These are phyloP conservation scores for Brassica rapa DNA, from an alignment of 345 rosid species.

Conservation along the genomic window DNA sequence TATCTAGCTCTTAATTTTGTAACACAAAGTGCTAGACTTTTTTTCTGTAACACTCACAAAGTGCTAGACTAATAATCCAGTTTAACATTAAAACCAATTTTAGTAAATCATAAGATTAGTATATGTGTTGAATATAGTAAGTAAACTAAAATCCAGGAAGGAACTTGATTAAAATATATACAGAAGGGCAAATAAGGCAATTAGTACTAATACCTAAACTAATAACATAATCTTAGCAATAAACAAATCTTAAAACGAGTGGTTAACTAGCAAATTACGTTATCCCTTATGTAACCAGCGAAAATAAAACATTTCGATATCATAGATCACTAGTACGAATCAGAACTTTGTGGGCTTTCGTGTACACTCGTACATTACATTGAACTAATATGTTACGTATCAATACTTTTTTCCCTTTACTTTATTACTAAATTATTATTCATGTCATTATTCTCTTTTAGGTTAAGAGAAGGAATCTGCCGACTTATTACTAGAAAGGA, in stretches of 20 bases:
- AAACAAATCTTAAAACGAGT: constrained; percentile 35
- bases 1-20: too few species aligned
- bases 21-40: too few species aligned
- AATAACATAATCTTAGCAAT: constrained; percentile 24
- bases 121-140: too few species aligned
- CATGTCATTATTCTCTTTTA: constrained; percentile 7
- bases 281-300: constrained; percentile 12
- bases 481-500: constrained; percentile 10
- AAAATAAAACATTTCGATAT: background rate
- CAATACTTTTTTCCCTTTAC: background rate
- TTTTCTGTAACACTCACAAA: too few species aligned
- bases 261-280: constrained; percentile 38
- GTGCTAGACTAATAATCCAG: too few species aligned
- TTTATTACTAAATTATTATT: background rate
- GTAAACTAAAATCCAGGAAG: too few species aligned
- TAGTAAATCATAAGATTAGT: too few species aligned
- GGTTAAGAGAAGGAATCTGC: constrained; percentile 18
- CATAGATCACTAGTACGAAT: too few species aligned
- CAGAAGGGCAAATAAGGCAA: background rate
- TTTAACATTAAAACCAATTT: too few species aligned
- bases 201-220: background rate
- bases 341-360: constrained; percentile 23
- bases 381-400: background rate
- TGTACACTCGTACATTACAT: constrained; percentile 30
- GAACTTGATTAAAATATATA: background rate